phyloP scores from a whole-genome alignment of 2,329 filamentous ascomycete genomes.

The Fusarium mangiferae region DNA sequence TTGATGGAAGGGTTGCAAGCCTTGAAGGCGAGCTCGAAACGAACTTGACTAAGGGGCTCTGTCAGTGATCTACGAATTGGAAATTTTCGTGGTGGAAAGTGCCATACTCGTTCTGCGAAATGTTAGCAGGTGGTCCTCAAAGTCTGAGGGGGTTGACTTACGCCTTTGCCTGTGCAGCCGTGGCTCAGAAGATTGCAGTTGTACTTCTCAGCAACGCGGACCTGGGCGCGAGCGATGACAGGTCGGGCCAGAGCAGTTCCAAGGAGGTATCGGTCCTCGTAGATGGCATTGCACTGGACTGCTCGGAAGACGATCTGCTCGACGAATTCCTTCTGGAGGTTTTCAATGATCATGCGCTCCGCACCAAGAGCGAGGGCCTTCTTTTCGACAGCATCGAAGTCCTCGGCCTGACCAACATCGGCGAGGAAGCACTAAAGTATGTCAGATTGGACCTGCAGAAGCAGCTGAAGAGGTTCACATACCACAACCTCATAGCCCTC shows the following conservation, averaged over 20 bases:
- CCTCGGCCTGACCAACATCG: slow-evolving; percentile 76
- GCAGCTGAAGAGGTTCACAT: not conserved
- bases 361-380: slow-evolving; percentile 65
- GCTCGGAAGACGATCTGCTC: slow-evolving; percentile 81
- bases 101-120: slow-evolving; percentile 45
- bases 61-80: slow-evolving; percentile 1
- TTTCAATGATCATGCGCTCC: slow-evolving; percentile 60
- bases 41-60: slow-evolving; percentile 47
- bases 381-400: slow-evolving; percentile 74
- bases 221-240: slow-evolving; percentile 68
- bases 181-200: slow-evolving; percentile 55
- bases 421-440: slow-evolving; percentile 58
- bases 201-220: slow-evolving; percentile 49
- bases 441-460: slow-evolving; percentile 3
- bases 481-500: slow-evolving; percentile 39
- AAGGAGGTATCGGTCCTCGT: slow-evolving; percentile 53
- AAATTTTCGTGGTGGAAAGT: not conserved
- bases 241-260: slow-evolving; percentile 71
- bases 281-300: slow-evolving; percentile 65
- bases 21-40: slow-evolving; percentile 52
- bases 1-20: slow-evolving; percentile 70
- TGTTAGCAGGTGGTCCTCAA: not conserved
- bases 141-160: slow-evolving; percentile 48
- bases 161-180: slow-evolving; percentile 71
- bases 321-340: slow-evolving; percentile 77